These are phyloP conservation scores for Diospyros lotus DNA, from an alignment of 148 eudicot species.

Conservation along the genomic window DNA sequence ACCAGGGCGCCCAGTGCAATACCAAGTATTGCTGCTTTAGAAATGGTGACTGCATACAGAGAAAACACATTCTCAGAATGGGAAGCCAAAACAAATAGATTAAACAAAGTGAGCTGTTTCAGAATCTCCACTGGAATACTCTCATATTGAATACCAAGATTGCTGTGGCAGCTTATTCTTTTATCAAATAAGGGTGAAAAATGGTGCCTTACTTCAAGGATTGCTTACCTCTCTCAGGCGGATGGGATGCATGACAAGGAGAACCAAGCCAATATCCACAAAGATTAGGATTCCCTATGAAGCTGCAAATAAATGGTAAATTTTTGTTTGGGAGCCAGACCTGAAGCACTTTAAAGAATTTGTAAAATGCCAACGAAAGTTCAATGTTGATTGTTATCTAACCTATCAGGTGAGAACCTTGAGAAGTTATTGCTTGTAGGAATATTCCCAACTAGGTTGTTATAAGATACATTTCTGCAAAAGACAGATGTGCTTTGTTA, in stretches of 20 bases:
- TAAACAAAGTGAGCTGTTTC: too few relatives aligned
- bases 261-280: constrained; percentile 78
- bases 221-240: constrained; percentile 53
- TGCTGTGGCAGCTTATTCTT: background rate
- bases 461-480: constrained; percentile 87
- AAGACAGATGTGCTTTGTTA: background rate
- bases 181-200: background rate
- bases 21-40: constrained; percentile 89
- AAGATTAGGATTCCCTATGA: constrained; percentile 73
- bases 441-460: constrained; percentile 66
- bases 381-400: constrained; percentile 11
- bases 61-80: constrained; percentile 6
- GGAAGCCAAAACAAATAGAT: background rate
- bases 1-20: constrained; percentile 90
- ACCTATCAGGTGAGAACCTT: constrained; percentile 88
- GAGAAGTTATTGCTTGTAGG: constrained; percentile 89
- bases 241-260: constrained; percentile 49
- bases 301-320: constrained; percentile 40
- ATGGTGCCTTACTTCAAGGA: background rate
- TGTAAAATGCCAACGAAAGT: background rate
- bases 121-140: background rate
- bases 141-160: background rate
- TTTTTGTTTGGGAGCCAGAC: background rate
- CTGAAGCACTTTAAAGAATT: background rate
- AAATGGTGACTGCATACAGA: constrained; percentile 48